Conservation (phyloP, 78 protist species). For the Planoprotostelium fungivorum region DNA sequence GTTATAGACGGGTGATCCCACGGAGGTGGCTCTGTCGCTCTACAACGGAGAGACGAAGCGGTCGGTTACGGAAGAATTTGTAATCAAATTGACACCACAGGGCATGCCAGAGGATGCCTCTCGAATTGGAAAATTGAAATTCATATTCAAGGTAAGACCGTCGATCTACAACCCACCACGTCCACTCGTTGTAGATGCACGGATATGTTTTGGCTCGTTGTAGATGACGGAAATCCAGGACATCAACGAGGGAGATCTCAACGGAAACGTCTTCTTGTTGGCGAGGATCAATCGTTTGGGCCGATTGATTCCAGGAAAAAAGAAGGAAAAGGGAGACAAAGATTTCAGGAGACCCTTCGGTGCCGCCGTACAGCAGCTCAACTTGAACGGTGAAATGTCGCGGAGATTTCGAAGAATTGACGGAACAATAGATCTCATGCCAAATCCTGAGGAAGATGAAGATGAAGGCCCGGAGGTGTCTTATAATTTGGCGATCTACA, state of each 20-base stretch:
- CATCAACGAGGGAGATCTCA: neutral
- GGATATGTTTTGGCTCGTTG: neutral
- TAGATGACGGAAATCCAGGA: neutral
- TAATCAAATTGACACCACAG: neutral
- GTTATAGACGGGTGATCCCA: neutral
- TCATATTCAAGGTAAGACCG: neutral
- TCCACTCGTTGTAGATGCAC: neutral
- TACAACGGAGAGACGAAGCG: neutral
- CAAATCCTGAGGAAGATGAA: neutral
- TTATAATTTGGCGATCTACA: neutral
- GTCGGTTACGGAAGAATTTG: neutral
- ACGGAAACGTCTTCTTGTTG: too few relatives aligned
- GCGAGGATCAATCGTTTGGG: neutral
- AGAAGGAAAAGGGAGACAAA: neutral
- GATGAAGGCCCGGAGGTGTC: neutral
- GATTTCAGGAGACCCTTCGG: neutral
- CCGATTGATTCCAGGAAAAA: neutral
- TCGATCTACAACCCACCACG: neutral
- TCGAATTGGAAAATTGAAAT: neutral
- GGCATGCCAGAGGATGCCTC: neutral
- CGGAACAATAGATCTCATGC: neutral
- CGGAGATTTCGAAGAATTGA: neutral
- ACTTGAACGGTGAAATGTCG: neutral
- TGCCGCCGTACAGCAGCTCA: neutral
- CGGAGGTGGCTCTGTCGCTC: neutral